Evolutionary conservation across 2,329 filamentous ascomycete genomes (phyloP).

Genomic region (Hypocrella siamensis): DNA sequence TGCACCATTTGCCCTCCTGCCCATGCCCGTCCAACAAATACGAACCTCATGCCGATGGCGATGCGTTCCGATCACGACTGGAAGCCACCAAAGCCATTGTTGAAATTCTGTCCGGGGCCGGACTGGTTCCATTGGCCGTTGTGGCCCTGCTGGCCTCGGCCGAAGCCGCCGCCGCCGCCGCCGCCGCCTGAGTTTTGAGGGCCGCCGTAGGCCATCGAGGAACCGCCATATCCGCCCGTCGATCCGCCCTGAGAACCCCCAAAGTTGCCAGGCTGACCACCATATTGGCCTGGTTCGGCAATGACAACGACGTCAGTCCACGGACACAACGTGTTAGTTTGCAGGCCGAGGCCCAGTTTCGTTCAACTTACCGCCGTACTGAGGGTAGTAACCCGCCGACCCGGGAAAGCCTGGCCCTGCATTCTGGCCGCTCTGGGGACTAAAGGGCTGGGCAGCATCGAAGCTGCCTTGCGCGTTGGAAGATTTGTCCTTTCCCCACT

Average conservation of each 20-base stretch:
- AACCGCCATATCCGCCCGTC: constrained; percentile 45
- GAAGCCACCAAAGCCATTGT: constrained; percentile 47
- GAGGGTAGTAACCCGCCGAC: constrained; percentile 80
- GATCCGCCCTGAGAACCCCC: constrained; percentile 45
- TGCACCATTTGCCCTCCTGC: constrained; percentile 3
- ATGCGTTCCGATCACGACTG: constrained; percentile 31
- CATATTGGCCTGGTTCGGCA: constrained; percentile 30
- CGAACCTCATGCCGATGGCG: constrained; percentile 2
- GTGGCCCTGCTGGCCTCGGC: constrained; percentile 52
- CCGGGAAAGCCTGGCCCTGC: constrained; percentile 57
- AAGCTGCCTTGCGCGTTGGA: constrained; percentile 53
- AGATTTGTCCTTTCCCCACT: constrained; percentile 99
- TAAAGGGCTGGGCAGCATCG: constrained; percentile 57
- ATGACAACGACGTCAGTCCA: constrained; percentile 3
- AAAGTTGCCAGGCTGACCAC: constrained; percentile 53
- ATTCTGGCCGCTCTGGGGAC: constrained; percentile 59
- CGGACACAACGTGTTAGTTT: neutral
- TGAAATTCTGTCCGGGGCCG: constrained; percentile 38
- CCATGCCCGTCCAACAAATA: constrained; percentile 2
- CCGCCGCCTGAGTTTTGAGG: constrained; percentile 71
- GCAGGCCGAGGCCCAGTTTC: neutral
- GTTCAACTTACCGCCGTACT: constrained; percentile 65
- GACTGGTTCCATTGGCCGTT: constrained; percentile 40
- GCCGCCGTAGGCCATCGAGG: constrained; percentile 56
- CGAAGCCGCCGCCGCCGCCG: constrained; percentile 71